These are phyloP conservation scores for Podospora fimiseda DNA, from an alignment of 495 filamentous ascomycete species.

Conservation along the genomic window DNA sequence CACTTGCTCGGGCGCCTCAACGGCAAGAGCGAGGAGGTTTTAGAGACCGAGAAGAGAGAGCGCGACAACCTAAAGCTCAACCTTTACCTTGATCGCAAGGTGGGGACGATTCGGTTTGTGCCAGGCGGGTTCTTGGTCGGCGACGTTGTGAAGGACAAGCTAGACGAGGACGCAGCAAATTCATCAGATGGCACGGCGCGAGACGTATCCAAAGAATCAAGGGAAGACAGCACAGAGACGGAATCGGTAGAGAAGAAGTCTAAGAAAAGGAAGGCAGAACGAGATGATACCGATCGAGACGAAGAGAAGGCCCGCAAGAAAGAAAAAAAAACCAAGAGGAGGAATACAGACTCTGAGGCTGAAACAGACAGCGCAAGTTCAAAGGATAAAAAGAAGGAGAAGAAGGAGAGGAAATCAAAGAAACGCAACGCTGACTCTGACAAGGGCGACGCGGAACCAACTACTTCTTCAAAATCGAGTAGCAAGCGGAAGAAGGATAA, in stretches of 20 bases:
- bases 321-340: conserved; percentile 41
- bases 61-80: conserved; percentile 58
- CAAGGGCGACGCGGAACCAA: conserved; percentile 18
- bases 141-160: conserved; percentile 35
- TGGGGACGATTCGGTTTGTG: conserved; percentile 72
- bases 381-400: conserved; percentile 30
- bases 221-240: neutral
- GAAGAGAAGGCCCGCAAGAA: conserved; percentile 27
- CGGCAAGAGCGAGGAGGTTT: conserved; percentile 65
- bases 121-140: conserved; percentile 71
- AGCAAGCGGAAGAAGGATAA: conserved; percentile 38
- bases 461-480: conserved; percentile 7
- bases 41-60: conserved; percentile 57
- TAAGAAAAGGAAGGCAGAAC: conserved; percentile 22
- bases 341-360: conserved; percentile 30
- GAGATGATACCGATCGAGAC: conserved; percentile 17
- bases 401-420: conserved; percentile 38
- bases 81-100: conserved; percentile 61
- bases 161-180: conserved; percentile 3
- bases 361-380: conserved; percentile 18
- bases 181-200: neutral
- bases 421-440: conserved; percentile 24
- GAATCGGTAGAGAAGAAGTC: conserved; percentile 3
- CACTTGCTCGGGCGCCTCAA: conserved; percentile 81
- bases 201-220: neutral